Percentiles rank a stretch among this genome's conserved stretches.
phyloP scores from a whole-genome alignment of 225 moss, liverwort and hornwort genomes.

The Takakia lepidozioides region DNA sequence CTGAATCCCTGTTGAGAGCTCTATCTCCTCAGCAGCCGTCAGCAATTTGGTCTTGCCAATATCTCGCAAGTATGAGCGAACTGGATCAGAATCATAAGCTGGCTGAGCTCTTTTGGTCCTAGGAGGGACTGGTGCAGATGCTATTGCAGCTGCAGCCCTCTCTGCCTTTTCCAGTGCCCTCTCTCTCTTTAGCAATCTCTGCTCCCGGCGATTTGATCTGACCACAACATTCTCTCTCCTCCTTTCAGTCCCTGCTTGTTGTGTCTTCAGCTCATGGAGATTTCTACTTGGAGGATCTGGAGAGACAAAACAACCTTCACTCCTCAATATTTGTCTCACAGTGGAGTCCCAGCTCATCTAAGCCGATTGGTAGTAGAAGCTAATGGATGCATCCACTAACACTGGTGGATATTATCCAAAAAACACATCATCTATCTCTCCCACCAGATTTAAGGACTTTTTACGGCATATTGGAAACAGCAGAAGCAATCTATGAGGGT shows the following conservation, averaged over 20 bases:
- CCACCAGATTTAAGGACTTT: no score
- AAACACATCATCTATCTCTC: no score
- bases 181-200: conserved; percentile 70
- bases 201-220: conserved; percentile 47
- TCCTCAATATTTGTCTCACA: no score
- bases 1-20: no score
- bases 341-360: no score
- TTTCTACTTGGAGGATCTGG: conserved; percentile 11
- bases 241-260: conserved; percentile 7
- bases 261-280: conserved; percentile 1
- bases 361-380: background rate
- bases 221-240: conserved; percentile 43
- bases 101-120: conserved; percentile 55
- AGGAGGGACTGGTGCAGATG: conserved; percentile 17
- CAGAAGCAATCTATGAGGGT: no score
- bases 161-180: conserved; percentile 73
- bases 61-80: conserved; percentile 74
- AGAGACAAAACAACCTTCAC: no score
- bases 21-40: conserved; percentile 68
- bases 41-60: conserved; percentile 73
- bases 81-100: conserved; percentile 60
- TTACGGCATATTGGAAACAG: no score
- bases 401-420: no score
- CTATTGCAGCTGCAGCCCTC: conserved; percentile 34
- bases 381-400: no score